These are phyloP conservation scores for Phytophthora fragariaefolia DNA, from an alignment of 352 stramenopile genomes.

Conservation along the genomic window DNA sequence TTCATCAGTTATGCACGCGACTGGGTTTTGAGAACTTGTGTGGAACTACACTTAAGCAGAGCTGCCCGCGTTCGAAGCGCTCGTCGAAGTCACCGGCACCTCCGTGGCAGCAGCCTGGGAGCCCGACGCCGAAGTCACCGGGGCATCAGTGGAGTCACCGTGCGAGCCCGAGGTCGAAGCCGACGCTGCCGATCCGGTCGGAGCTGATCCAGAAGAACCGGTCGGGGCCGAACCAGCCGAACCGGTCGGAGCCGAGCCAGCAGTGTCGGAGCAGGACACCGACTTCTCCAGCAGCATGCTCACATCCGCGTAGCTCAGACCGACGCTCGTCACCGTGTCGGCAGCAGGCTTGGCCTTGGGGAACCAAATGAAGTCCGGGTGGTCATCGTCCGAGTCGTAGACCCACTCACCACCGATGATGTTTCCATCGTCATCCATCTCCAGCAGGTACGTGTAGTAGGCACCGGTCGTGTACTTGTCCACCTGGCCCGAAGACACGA, in stretches of 20 bases:
- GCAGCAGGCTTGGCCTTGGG: conserved; percentile 27
- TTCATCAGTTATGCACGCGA: too few species aligned
- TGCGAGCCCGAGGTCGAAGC: not conserved
- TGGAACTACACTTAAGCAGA: not conserved
- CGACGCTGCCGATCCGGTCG: not conserved
- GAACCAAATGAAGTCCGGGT: conserved; percentile 47
- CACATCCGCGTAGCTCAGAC: conserved; percentile 38
- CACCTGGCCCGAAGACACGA: conserved; percentile 34
- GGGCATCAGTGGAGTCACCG: not conserved
- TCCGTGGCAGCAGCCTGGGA: not conserved
- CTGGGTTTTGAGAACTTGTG: not conserved
- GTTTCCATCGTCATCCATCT: conserved; percentile 31
- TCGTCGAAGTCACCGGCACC: not conserved
- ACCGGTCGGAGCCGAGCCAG: not conserved
- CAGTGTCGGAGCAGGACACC: conserved; percentile 17
- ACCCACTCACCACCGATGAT: conserved; percentile 49
- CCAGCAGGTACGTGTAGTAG: conserved; percentile 43
- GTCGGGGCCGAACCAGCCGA: not conserved
- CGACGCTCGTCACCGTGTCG: conserved; percentile 29
- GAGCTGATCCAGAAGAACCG: not conserved
- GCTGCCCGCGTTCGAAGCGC: conserved; percentile 2
- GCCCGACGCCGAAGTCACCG: not conserved
- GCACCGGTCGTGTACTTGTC: conserved; percentile 32
- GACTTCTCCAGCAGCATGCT: conserved; percentile 27
- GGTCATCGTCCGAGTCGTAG: conserved; percentile 29